Conservation (phyloP, 2,329 filamentous ascomycete genomes). For the Purpureocillium takamizusanense region DNA sequence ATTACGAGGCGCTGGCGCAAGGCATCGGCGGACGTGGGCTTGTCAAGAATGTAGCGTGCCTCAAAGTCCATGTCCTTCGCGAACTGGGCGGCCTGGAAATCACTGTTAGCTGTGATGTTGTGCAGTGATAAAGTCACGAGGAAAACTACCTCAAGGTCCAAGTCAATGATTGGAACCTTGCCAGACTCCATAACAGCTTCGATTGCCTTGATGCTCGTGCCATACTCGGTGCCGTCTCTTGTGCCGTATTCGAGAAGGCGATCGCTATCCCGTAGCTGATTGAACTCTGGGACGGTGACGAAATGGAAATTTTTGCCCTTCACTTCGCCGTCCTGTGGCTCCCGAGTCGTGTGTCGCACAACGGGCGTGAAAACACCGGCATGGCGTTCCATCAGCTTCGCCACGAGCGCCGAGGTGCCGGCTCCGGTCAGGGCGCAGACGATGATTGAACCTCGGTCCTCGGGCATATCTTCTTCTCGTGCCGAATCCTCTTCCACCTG, state of each 20-base stretch:
- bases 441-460: constrained; percentile 49
- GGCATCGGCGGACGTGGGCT: constrained; percentile 24
- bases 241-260: constrained; percentile 48
- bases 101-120: neutral
- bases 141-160: constrained; percentile 40
- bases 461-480: constrained; percentile 29
- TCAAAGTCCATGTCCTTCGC: constrained; percentile 47
- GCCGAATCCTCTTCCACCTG: constrained; percentile 23
- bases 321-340: constrained; percentile 38
- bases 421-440: constrained; percentile 55
- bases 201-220: constrained; percentile 44
- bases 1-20: constrained; percentile 18
- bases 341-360: constrained; percentile 44
- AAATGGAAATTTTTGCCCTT: constrained; percentile 45
- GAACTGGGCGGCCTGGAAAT: constrained; percentile 41
- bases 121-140: neutral
- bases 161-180: constrained; percentile 50
- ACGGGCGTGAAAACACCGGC: constrained; percentile 56
- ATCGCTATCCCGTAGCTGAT: constrained; percentile 50
- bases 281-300: constrained; percentile 46
- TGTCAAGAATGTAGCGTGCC: constrained; percentile 46
- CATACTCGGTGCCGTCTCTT: constrained; percentile 40
- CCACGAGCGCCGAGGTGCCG: constrained; percentile 55
- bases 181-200: constrained; percentile 41
- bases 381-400: constrained; percentile 53